Evolutionary conservation across 2,329 filamentous ascomycete genomes (phyloP), one percentile per base, ranked within the genome.

Genomic region (Pyricularia grisea): DNA sequence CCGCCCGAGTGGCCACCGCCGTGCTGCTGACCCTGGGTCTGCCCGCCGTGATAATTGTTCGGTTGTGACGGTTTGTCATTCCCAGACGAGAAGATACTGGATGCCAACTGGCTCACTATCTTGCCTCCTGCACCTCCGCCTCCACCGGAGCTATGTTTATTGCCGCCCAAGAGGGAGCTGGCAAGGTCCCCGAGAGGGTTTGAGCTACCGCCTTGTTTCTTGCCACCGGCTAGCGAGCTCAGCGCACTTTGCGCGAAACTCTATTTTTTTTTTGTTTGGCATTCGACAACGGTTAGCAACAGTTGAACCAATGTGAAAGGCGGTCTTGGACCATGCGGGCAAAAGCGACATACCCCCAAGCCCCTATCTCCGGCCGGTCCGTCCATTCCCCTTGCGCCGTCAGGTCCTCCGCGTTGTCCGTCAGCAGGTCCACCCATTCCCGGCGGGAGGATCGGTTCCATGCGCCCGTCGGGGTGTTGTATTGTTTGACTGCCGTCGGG

Each of bases 401-500:
- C 66, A 30, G 42, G 42, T 11, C 25, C 74, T 68, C 83, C 84
- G 73, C 85, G 80, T 69, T 81, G 81, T 50, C 81, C 83, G 61
- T 84, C 33, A 28, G 25, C 11, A 63, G 25, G 60, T 20, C 25
- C 28, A 3, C 68, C 68, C 30, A 70, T 67, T 7, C 73, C 84
- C 63, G 73, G 75, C 9, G 82, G 84, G 78, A 85, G 78, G 70
- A 85, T 82, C 27, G 87, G 87, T 76, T 89, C 87, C 80, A 88
- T 80, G 50, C 84, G 83, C 58, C 87, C 87, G 75, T 90, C 87
- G 17, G 86, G 79, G 74, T 88, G 82, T 72, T 84, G 84, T 68
- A 88, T 81, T 60, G 86, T 88, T 79, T 89, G 86, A 69, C 81
- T 84, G 66, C 87, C 87, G 77, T 90, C 87, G 11, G 85, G 83